phyloP scores from a whole-genome alignment of 768 basidiomycete species.

The Lactarius psammicola region DNA sequence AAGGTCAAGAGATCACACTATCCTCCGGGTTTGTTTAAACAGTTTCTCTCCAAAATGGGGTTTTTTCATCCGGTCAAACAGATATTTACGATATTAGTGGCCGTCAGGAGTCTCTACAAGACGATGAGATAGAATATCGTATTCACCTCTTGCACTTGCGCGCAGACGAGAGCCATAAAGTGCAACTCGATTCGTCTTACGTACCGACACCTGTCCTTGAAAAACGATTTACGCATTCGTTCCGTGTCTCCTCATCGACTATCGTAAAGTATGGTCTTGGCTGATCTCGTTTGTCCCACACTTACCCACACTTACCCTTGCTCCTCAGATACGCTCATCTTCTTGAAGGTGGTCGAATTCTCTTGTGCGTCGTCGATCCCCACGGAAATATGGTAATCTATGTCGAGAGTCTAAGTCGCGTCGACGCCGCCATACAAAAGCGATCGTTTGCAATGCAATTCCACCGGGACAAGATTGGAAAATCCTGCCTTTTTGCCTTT shows the following conservation, averaged over 20 bases:
- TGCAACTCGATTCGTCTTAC: constrained; percentile 23
- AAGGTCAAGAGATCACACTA: neutral
- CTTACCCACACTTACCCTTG: neutral
- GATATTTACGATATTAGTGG: constrained; percentile 14
- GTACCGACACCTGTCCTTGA: constrained; percentile 11
- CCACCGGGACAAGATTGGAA: no score
- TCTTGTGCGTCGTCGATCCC: neutral
- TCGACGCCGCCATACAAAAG: neutral
- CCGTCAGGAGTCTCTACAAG: constrained; percentile 6
- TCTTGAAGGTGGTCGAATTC: neutral
- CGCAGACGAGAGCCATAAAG: constrained; percentile 14
- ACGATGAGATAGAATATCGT: constrained; percentile 16
- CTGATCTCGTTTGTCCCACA: neutral
- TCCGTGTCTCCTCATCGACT: neutral
- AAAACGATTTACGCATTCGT: neutral
- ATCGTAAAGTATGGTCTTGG: neutral
- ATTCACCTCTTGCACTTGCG: constrained; percentile 13
- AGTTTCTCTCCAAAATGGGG: no score
- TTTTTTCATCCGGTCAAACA: neutral
- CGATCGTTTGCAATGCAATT: no score
- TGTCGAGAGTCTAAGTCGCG: neutral
- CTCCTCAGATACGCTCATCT: neutral
- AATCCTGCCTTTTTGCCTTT: no score
- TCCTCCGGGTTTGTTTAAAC: constrained; percentile 1
- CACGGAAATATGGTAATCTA: constrained; percentile 2